These are phyloP conservation scores for Colletotrichum tropicicola DNA, from an alignment of 2,329 filamentous ascomycete genomes.

Conservation along the genomic window DNA sequence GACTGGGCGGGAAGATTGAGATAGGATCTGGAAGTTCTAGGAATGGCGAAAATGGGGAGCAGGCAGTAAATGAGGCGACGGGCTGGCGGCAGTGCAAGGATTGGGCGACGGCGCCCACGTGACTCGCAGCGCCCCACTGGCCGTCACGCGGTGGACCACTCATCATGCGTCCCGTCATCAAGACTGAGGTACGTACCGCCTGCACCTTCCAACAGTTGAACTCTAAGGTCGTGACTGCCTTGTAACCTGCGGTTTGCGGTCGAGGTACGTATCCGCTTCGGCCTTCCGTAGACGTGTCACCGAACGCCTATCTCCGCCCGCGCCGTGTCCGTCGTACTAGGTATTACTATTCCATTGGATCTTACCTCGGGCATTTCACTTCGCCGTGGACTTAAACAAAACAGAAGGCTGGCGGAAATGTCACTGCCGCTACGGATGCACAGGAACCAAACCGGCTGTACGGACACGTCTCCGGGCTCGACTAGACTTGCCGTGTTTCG, in stretches of 20 bases:
- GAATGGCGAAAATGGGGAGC: constrained; percentile 32
- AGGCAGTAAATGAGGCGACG: constrained; percentile 33
- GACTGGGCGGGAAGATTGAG: constrained; percentile 24
- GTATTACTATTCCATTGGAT: too few relatives aligned
- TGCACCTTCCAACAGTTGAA: neutral
- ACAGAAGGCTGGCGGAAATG: too few relatives aligned
- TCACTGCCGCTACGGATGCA: neutral
- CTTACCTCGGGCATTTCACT: too few relatives aligned
- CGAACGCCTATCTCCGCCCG: constrained; percentile 24
- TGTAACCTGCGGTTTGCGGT: neutral
- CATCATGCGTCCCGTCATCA: constrained; percentile 29
- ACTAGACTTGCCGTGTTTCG: constrained; percentile 10
- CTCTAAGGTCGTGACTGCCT: neutral
- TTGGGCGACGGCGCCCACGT: constrained; percentile 22
- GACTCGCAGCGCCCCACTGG: constrained; percentile 4
- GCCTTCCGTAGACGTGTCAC: constrained; percentile 27
- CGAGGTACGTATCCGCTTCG: constrained; percentile 12
- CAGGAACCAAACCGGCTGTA: neutral
- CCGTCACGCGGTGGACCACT: constrained; percentile 28
- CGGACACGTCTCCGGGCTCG: constrained; percentile 3
- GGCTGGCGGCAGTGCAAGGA: constrained; percentile 28
- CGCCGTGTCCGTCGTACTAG: too few relatives aligned
- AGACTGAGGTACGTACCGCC: constrained; percentile 9
- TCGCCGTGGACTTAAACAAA: too few relatives aligned
- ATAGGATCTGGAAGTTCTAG: constrained; percentile 31